Base-by-base conservation (phyloP, 2,329 filamentous ascomycete species). In the Graphiopsis chlorocephala region DNA sequence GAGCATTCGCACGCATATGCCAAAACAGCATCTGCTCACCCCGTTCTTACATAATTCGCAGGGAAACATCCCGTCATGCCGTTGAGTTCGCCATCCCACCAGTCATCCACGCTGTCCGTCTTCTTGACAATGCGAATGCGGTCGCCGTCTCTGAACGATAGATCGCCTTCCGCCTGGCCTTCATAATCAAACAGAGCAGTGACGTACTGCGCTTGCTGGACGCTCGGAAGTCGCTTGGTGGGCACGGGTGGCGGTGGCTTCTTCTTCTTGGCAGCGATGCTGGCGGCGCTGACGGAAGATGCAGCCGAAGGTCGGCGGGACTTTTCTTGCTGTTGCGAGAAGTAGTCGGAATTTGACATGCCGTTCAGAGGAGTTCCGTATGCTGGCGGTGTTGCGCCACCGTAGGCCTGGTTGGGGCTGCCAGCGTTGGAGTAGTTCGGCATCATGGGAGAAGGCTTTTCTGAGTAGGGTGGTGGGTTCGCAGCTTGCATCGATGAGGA, bases 11-110 rank as follows among this genome's bases (percentile, higher is more conserved):
- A 45, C 38, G 23, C n/a, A 23, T 23, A 11, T 45, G 1, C 38
- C 38, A 45, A 20, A 45, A 10, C n/a, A 11, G 38, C n/a, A 29
- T n/a, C 26, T 31, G 8, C 28, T 53, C 50, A 53, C 2, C 50
- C 50, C 50, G 31, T 53, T 7, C 50, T 20, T 10, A 77, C 75
- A 78, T 96, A 96, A 77, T 96, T 96, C 7, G 92, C 92, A 0
- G 92, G 92, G 74, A 96, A 96, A 69, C 82, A 88, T 3, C 92
- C 92, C 73, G 83, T 84, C 28, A 81, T 76, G 0, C 91, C 91
- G 47, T 82, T 81, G 15, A 93, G 68, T 76, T 95, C 91, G 14
- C 92, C 92, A 67, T 91, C 86, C 92, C 92, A 96, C 91, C 92
- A 96, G 74, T 95, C 92, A 77, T 95, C 90, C 25, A 87, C 89